Conservation (phyloP, 2,329 filamentous ascomycete genomes). For the Hortaea sp. region DNA sequence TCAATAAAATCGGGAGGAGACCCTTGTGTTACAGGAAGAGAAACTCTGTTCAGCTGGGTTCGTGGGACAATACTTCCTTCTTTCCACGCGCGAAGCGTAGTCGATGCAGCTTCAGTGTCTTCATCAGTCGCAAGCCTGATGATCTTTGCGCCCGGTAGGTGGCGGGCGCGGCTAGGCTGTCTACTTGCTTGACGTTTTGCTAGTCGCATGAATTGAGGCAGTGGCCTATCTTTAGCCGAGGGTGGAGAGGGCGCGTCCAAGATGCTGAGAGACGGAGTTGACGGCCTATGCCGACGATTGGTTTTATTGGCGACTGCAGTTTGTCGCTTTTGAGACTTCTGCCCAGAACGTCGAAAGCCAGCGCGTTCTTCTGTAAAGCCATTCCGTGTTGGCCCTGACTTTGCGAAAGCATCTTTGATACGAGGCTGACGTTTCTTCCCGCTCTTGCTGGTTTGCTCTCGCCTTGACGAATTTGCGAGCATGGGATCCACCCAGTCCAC, state of each 20-base stretch:
- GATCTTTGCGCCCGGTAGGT: slow-evolving; percentile 34
- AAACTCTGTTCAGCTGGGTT: too few species aligned
- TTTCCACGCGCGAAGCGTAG: slow-evolving; percentile 42
- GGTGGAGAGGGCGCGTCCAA: slow-evolving; percentile 35
- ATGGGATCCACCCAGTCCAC: slow-evolving; percentile 35
- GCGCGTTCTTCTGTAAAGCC: slow-evolving; percentile 15
- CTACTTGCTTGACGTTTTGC: slow-evolving; percentile 44
- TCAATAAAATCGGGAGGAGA: too few species aligned
- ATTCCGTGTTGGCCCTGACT: background rate
- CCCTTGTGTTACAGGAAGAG: too few species aligned
- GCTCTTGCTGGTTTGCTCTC: slow-evolving; percentile 3
- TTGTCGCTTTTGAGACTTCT: background rate
- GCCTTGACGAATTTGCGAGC: slow-evolving; percentile 18
- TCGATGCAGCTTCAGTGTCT: slow-evolving; percentile 47
- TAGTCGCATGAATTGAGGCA: slow-evolving; percentile 45
- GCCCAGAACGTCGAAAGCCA: background rate
- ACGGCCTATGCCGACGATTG: slow-evolving; percentile 1
- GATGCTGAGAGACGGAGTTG: slow-evolving; percentile 34
- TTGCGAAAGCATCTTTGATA: slow-evolving; percentile 26
- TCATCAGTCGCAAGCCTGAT: slow-evolving; percentile 30
- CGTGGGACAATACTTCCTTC: slow-evolving; percentile 25
- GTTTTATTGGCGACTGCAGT: background rate
- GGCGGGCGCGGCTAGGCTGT: slow-evolving; percentile 38
- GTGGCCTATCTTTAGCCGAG: slow-evolving; percentile 16
- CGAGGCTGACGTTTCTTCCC: slow-evolving; percentile 28